phyloP scores from a whole-genome alignment of 75 land plant species.

The Isoetes taiwanensis region DNA sequence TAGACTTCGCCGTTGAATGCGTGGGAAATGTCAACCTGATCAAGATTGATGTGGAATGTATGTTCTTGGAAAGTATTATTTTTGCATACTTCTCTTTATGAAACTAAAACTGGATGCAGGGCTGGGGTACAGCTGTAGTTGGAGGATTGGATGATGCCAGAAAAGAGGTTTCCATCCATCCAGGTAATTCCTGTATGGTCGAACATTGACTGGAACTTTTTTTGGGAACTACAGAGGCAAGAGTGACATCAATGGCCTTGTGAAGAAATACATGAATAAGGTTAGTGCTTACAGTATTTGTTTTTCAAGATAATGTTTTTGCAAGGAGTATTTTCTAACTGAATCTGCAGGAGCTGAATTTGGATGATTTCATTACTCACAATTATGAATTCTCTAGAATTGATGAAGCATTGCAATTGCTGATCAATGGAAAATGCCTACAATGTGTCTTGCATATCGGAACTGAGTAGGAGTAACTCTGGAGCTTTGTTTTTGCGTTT shows the following conservation, averaged over 20 bases:
- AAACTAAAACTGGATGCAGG: too few species aligned
- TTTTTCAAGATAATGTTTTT: not conserved
- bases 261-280: not conserved
- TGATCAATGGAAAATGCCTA: slow-evolving; percentile 52
- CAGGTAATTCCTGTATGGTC: slow-evolving; percentile 2
- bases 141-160: not conserved
- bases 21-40: slow-evolving; percentile 1
- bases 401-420: slow-evolving; percentile 34
- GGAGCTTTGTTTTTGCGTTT: too few species aligned
- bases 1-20: not conserved
- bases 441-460: slow-evolving; percentile 52
- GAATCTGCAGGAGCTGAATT: slow-evolving; percentile 25
- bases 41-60: not conserved
- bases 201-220: not conserved
- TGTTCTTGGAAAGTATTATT: too few species aligned
- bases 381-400: slow-evolving; percentile 17
- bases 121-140: not conserved
- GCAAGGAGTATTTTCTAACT: too few species aligned
- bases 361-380: slow-evolving; percentile 31
- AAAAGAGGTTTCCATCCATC: not conserved
- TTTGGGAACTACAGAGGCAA: not conserved
- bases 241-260: not conserved
- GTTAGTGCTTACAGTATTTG: too few species aligned
- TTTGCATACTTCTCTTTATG: too few species aligned
- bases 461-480: too few species aligned